A percentile compares a stretch with the other conserved stretches of the same genome.
Evolutionary conservation across 495 filamentous ascomycete species (phyloP).

Genomic region (Neurospora discreta): DNA sequence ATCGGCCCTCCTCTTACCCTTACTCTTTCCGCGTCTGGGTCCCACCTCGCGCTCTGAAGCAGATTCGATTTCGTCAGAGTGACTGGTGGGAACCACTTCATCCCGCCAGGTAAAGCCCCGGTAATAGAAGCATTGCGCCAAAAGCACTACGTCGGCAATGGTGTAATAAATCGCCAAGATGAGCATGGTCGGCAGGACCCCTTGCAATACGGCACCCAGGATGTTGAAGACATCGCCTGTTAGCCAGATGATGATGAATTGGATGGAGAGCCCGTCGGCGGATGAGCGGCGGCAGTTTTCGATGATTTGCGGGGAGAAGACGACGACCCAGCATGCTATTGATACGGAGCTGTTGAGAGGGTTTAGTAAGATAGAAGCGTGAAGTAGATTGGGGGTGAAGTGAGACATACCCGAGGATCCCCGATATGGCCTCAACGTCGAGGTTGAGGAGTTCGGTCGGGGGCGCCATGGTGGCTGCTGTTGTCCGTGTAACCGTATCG

Average conservation of each 20-base stretch:
- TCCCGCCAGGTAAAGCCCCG: slow-evolving; percentile 66
- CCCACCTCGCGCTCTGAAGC: not conserved
- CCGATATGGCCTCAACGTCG: slow-evolving; percentile 78
- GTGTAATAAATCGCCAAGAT: slow-evolving; percentile 95
- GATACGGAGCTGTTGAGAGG: slow-evolving; percentile 60
- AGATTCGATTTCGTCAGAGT: not conserved
- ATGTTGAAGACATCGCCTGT: slow-evolving; percentile 96
- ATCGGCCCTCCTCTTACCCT: not conserved
- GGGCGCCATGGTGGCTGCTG: slow-evolving; percentile 48
- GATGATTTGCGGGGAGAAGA: slow-evolving; percentile 94
- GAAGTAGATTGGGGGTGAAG: not conserved
- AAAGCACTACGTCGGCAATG: slow-evolving; percentile 77
- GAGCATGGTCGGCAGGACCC: slow-evolving; percentile 89
- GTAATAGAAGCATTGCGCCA: slow-evolving; percentile 90
- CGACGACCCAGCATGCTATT: slow-evolving; percentile 95
- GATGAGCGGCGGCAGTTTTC: slow-evolving; percentile 84
- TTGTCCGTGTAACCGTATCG: not conserved
- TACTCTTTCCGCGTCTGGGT: not conserved
- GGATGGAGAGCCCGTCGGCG: slow-evolving; percentile 79
- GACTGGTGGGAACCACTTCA: slow-evolving; percentile 20
- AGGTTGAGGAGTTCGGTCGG: slow-evolving; percentile 54
- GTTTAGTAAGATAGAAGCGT: not conserved
- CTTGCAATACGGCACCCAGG: slow-evolving; percentile 81
- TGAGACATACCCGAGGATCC: slow-evolving; percentile 64
- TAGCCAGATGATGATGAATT: slow-evolving; percentile 86